Evolutionary conservation across 192 early-diverging fungal genomes (phyloP).

Genomic region (Gryganskiella cystojenkinii): DNA sequence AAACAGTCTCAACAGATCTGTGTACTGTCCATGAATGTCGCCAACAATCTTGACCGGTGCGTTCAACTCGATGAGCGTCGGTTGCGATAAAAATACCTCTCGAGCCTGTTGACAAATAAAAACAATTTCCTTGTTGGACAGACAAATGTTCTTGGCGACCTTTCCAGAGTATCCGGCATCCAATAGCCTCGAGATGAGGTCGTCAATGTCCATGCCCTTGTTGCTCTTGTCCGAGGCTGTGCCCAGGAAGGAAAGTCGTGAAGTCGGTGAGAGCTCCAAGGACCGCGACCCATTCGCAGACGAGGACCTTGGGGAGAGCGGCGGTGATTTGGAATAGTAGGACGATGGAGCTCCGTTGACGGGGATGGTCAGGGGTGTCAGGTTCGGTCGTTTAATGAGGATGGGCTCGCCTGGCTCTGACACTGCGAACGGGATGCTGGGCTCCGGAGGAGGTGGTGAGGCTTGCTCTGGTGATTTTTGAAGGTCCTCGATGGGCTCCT

Average conservation of each 20-base stretch:
- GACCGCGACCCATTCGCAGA: slow-evolving; percentile 15
- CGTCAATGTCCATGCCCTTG: slow-evolving; percentile 74
- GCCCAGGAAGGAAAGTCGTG: slow-evolving; percentile 38
- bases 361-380: slow-evolving; percentile 30
- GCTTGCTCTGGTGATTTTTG: slow-evolving; percentile 10
- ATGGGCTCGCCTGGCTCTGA: slow-evolving; percentile 36
- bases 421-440: slow-evolving; percentile 42
- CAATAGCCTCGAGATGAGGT: slow-evolving; percentile 87
- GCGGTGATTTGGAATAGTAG: slow-evolving; percentile 11
- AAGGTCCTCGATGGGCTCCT: neutral
- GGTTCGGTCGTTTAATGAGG: slow-evolving; percentile 16
- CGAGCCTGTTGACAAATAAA: slow-evolving; percentile 88
- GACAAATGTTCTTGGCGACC: slow-evolving; percentile 80
- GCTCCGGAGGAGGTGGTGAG: slow-evolving; percentile 31
- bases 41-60: slow-evolving; percentile 86
- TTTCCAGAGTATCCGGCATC: slow-evolving; percentile 80
- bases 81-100: slow-evolving; percentile 92
- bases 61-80: slow-evolving; percentile 79
- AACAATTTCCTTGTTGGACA: slow-evolving; percentile 88
- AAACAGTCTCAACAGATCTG: slow-evolving; percentile 92
- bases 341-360: neutral
- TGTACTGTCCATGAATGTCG: slow-evolving; percentile 96
- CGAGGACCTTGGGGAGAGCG: slow-evolving; percentile 21
- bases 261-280: slow-evolving; percentile 40
- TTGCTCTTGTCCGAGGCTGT: slow-evolving; percentile 23